Conservation (phyloP, 2,329 filamentous ascomycete genomes). For the Sporothrix variecibatus region DNA sequence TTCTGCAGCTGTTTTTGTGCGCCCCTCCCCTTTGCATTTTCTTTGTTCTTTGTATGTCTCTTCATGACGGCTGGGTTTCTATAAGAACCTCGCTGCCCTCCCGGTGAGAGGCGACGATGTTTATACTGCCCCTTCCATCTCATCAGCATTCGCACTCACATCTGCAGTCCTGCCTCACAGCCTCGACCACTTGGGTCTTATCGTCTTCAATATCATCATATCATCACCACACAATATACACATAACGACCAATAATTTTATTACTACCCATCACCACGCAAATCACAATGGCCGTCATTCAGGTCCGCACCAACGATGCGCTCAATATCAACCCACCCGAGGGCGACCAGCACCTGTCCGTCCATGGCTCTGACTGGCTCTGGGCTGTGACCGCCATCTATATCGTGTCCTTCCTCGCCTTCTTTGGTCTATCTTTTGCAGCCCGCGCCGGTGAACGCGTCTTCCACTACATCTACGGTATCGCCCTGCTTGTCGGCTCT, state of each 20-base stretch:
- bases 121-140: background rate
- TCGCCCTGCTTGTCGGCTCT: slow-evolving; percentile 51
- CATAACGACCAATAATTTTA: background rate
- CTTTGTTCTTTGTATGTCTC: background rate
- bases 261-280: background rate
- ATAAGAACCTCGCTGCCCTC: slow-evolving; percentile 10
- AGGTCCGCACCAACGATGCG: slow-evolving; percentile 47
- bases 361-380: slow-evolving; percentile 56
- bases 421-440: slow-evolving; percentile 45
- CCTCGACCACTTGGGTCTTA: background rate
- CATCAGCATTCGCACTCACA: background rate
- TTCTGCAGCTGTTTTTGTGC: background rate
- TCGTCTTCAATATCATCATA: background rate
- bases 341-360: slow-evolving; percentile 43
- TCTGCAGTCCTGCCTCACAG: background rate
- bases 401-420: slow-evolving; percentile 47
- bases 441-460: slow-evolving; percentile 52
- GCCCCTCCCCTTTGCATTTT: background rate
- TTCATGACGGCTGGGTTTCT: background rate
- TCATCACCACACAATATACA: background rate
- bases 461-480: slow-evolving; percentile 58
- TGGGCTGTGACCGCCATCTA: slow-evolving; percentile 57
- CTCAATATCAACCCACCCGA: slow-evolving; percentile 49
- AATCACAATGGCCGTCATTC: slow-evolving; percentile 39
- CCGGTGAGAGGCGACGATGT: background rate